These are phyloP conservation scores for Ascochyta viciae-villosae DNA, from an alignment of 2,329 filamentous ascomycete genomes.

Conservation along the genomic window DNA sequence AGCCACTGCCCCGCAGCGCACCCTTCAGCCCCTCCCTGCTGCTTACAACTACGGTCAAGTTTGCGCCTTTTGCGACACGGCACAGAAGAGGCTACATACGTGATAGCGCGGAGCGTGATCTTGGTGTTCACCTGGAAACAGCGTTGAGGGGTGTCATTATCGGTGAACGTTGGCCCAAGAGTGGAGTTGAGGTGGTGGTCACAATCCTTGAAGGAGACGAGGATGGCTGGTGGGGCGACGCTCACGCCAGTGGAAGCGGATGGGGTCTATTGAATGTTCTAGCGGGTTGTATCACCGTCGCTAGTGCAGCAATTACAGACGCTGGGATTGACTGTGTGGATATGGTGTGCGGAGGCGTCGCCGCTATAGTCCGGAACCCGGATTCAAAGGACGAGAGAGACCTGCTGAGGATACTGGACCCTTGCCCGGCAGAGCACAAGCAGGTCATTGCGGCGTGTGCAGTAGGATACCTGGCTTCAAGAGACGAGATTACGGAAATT, in stretches of 20 bases:
- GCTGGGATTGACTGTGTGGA: constrained; percentile 96
- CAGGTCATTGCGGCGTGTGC: constrained; percentile 83
- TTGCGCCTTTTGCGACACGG: constrained; percentile 89
- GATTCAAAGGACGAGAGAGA: constrained; percentile 30
- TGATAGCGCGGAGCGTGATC: constrained; percentile 84
- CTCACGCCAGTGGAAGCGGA: constrained; percentile 63
- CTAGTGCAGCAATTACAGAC: constrained; percentile 89
- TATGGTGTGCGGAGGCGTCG: constrained; percentile 86
- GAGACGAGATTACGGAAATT: constrained; percentile 91
- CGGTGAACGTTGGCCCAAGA: constrained; percentile 97
- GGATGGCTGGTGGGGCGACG: constrained; percentile 70
- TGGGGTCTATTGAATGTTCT: constrained; percentile 94
- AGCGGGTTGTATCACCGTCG: constrained; percentile 90
- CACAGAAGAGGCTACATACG: constrained; percentile 84
- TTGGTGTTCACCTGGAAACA: constrained; percentile 89
- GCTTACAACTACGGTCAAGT: constrained; percentile 92
- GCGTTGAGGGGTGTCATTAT: constrained; percentile 89
- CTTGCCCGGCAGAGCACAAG: constrained; percentile 79
- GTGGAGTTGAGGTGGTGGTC: constrained; percentile 91
- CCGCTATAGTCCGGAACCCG: constrained; percentile 69
- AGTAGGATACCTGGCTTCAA: constrained; percentile 82
- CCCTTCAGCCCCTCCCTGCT: constrained; percentile 93
- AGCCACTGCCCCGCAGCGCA: constrained; percentile 86
- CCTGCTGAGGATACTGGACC: constrained; percentile 74
- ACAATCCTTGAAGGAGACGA: constrained; percentile 95